Evolutionary conservation across 176 grass and related monocot genomes (phyloP).

Genomic region (maize (Zea mays)): Zm-B73-REFERENCE-NAM-5.0 NC_050100.1:199123001-199123500

Average conservation of each 20-base stretch:
- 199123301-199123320: not conserved
- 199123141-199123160: not conserved
- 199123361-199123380: not conserved
- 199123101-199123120: too few species aligned
- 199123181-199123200: not conserved
- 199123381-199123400: not conserved
- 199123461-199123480: not conserved
- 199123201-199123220: not conserved
- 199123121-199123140: slow-evolving; percentile 24
- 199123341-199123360: not conserved
- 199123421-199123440: too few species aligned
- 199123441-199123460: not conserved
- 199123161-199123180: not conserved
- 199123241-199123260: not conserved
- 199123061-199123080: too few species aligned
- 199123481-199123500: not conserved
- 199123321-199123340: too few species aligned
- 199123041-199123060: too few species aligned
- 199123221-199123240: not conserved
- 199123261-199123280: not conserved
- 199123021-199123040: too few species aligned
- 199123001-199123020: too few species aligned
- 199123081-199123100: not conserved
- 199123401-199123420: not conserved
- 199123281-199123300: not conserved